Base-by-base conservation (phyloP, 2,329 filamentous ascomycete species). In the Cladosporium phlei region DNA sequence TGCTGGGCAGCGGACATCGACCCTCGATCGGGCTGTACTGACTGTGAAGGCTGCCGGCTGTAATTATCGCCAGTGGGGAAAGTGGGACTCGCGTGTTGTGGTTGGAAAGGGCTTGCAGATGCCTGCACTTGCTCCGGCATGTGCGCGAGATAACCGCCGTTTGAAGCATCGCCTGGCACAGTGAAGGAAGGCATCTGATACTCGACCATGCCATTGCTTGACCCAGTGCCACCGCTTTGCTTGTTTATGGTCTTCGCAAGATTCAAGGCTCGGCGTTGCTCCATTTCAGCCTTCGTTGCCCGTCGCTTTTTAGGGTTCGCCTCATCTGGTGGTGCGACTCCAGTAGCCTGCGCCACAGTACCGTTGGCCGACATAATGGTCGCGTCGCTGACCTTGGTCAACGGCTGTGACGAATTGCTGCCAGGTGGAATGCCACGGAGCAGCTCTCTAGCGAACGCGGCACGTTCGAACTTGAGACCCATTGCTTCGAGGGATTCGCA, bases 401-500 rank as follows among this genome's bases (percentile, higher is more conserved):
- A 29, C 21, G 21, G 29, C 19, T 46, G 46, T 11, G 44, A 45
- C 46, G 32, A 12, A 54, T 51, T 30, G 59, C 67, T 66, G 9
- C 67, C 57, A 50, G 74, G 68, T 9, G 73, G 69, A 0, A 73
- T 67, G 20, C 68, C 67, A 29, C 62, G 59, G 5, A 77, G 65
- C 12, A 82, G 59, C 50, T 68, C 69, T 51, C 73, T 69, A 9
- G 78, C 78, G 53, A 82, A 75, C 0, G 67, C 62, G 5, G 74
- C 70, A 45, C 76, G 67, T 51, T 80, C 73, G 25, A 81, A 65
- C 24, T 59, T 65, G 12, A 78, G 62, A 0, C 72, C 74, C 53
- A 67, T 67, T 1, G 54, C 57, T 51, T 82, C 78, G 4, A 81
- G 59, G 35, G 67, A 65, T 49, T 76, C 69, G 54, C 78, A 82